Evolutionary conservation across 495 filamentous ascomycete genomes (phyloP).

Genomic region (Penicillium diatomitis): DNA sequence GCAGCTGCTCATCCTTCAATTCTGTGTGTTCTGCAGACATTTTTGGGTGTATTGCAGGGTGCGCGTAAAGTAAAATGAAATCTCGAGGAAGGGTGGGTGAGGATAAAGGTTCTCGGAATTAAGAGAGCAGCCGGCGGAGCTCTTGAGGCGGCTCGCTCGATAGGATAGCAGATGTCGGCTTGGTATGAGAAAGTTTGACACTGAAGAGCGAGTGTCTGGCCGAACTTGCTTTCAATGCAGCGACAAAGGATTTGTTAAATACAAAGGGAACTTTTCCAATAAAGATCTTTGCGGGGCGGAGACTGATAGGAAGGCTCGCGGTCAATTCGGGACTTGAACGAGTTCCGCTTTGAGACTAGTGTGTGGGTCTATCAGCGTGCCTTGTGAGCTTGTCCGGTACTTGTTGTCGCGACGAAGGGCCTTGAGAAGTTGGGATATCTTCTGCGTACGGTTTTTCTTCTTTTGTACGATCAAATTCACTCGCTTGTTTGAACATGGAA

Average conservation of each 20-base stretch:
- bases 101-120: conserved; percentile 3
- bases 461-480: too few species aligned
- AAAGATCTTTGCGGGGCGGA: conserved; percentile 11
- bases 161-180: too few species aligned
- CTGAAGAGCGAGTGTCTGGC: too few species aligned
- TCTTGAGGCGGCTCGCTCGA: background rate
- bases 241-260: background rate
- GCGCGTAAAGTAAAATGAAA: background rate
- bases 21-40: conserved; percentile 34
- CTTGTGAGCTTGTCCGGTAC: background rate
- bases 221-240: background rate
- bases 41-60: background rate
- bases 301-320: conserved; percentile 6
- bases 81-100: background rate
- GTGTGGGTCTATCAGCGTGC: background rate
- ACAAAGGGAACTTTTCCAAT: conserved; percentile 3
- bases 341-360: conserved; percentile 28
- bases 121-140: conserved; percentile 8
- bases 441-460: too few species aligned
- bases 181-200: too few species aligned
- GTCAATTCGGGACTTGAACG: conserved; percentile 12
- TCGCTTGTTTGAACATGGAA: too few species aligned
- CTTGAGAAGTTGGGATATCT: background rate
- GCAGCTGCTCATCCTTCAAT: conserved; percentile 31
- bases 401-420: too few species aligned